Base-by-base conservation (phyloP, 2,329 filamentous ascomycete genomes). In the Epichloe sylvatica region DNA sequence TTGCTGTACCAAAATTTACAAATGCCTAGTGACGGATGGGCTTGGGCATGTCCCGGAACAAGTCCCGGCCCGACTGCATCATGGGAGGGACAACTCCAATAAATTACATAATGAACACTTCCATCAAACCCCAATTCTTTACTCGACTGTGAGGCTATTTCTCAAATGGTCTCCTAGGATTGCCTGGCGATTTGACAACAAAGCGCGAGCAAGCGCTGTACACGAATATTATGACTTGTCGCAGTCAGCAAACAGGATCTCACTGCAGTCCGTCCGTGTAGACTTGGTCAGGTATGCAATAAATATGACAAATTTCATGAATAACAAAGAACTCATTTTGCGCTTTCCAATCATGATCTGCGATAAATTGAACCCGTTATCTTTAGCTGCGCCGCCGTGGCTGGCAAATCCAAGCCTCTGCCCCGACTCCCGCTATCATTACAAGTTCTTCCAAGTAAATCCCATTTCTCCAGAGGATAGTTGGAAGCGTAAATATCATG, bases 31-130 rank as follows among this genome's bases (percentile, higher is more conserved):
- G 43, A 44, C 39, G 48, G 40, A 35, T 40, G 19, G 19, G 19
- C 12, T 30, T 19, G 9, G 9, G 25, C 25, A 30, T n/a, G 23
- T 25, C 13, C 41, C 57, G 57, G 57, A 58, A 52, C 23, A 58
- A 53, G 23, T 9, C 37, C n/a, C 51, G 49, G 51, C n/a, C 56
- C 55, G 53, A 13, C 15, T 21, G 4, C 15, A 43, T 36, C 35
- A 37, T 45, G 44, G 36, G 37, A 30, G 17, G 4, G 9, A 17
- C 13, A 19, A 37, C 34, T 37, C 8, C 8, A 8, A 11, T 4
- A 17, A 9, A 41, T 41, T 41, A 41, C 39, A 41, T 41, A 41
- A 41, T 9, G 9, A 12, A 9, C n/a, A 21, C 19, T 40, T 40
- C 23, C 25, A 4, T 19, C 38, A 21, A 15, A 9, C 38, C 8